phyloP scores from a whole-genome alignment of 1,139 yeast genomes.

The Yamadazyma atlantica region DNA sequence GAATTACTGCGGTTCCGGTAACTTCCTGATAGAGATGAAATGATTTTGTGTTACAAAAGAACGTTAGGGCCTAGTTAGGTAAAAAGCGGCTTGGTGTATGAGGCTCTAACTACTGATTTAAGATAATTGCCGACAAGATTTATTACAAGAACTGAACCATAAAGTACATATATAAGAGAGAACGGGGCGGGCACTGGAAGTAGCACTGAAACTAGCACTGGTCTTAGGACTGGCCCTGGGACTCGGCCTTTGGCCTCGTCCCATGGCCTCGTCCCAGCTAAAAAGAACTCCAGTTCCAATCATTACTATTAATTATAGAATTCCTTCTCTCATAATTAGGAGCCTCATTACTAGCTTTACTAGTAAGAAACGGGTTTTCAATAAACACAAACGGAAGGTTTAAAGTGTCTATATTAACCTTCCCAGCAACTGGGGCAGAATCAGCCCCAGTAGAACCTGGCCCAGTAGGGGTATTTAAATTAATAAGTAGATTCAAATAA shows the following conservation, averaged over 20 bases:
- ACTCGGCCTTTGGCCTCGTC: no score
- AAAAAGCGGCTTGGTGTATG: background rate
- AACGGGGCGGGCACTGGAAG: no score
- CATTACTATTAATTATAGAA: conserved; percentile 20
- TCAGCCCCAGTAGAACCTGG: background rate
- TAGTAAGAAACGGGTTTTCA: conserved; percentile 37
- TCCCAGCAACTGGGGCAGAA: background rate
- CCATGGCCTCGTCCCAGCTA: no score
- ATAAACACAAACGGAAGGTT: conserved; percentile 32
- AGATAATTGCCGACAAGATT: no score
- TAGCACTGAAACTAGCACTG: no score
- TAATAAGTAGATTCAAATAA: conserved; percentile 28
- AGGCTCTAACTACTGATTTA: no score
- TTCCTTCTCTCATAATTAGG: conserved; percentile 8
- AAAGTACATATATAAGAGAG: no score
- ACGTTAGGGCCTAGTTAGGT: no score
- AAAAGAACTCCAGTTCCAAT: conserved; percentile 51
- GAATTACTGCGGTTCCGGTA: background rate
- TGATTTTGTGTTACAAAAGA: no score
- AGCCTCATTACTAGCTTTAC: conserved; percentile 4
- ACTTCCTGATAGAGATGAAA: background rate
- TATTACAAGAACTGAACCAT: no score
- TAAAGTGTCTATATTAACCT: conserved; percentile 6
- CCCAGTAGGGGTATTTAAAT: conserved; percentile 22
- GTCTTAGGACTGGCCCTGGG: no score